Evolutionary conservation across 805 yeast species (phyloP), one percentile per base, ranked within the genome.

Genomic region (Kuraishia borneana): DNA sequence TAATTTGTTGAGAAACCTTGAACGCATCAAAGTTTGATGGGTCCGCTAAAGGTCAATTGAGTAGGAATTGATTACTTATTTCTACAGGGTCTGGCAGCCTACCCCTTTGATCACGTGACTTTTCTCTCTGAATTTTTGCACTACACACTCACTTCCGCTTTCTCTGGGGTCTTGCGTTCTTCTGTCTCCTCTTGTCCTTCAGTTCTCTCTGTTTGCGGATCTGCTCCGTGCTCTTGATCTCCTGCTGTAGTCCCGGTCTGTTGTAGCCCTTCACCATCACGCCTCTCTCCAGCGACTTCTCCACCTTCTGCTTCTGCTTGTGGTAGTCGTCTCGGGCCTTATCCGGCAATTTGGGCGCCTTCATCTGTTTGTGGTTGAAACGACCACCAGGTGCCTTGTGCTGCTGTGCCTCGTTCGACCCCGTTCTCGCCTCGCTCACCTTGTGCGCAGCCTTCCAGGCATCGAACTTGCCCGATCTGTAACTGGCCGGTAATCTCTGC

Each of bases 321-420:
- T 75, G 69, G 59, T 72, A 92, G 57, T 92, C 88, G 50, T 88
- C 96, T 60, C 97, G 75, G 45, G 64, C 75, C 58, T 72, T 85
- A 50, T 87, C 96, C n/a, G 98, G 96, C 27, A 78, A 59, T 51
- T 76, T 83, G 27, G 99, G 99, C 2, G 96, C 88, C 40, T 71
- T 70, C 31, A 61, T 62, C 49, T 71, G 73, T 41, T 76, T 75
- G 53, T 92, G 97, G 56, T 75, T 75, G 65, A 74, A 84, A 43
- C 70, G 58, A 37, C 71, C 70, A 25, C 67, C 60, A 20, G 47
- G 40, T 21, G 48, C 48, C n/a, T 55, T 56, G 40, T 39, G 47
- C 29, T 38, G 38, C 30, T 41, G 51, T 25, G 48, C 51, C 42
- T 74, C 83, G 42, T 61, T 51, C 1, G 80, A 61, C 9, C 83